A percentile compares a stretch with the other conserved stretches of the same genome.
Evolutionary conservation across 148 eudicot genomes (phyloP).

Genomic region (Nepenthes gracilis): DNA sequence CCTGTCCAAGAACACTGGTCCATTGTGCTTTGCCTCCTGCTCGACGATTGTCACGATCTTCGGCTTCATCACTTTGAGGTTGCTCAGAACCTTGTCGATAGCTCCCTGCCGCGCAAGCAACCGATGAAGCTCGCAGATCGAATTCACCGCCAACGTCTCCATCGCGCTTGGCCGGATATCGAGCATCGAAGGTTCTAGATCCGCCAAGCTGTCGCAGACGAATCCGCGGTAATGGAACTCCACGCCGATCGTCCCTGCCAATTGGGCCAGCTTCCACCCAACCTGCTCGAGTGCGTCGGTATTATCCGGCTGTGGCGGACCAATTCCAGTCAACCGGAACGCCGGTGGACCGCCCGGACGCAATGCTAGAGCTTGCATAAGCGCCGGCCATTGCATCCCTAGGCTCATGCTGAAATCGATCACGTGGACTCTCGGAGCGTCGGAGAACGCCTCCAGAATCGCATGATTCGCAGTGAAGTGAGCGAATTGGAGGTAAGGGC

Average conservation of each 20-base stretch:
- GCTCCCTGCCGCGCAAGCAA: conserved; percentile 45
- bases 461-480: conserved; percentile 96
- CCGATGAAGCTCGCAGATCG: conserved; percentile 70
- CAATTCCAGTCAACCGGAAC: conserved; percentile 71
- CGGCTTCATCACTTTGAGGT: conserved; percentile 50
- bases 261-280: conserved; percentile 74
- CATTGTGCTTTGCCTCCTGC: conserved; percentile 79
- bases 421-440: conserved; percentile 49
- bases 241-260: conserved; percentile 60
- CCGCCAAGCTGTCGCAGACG: conserved; percentile 57
- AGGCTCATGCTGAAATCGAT: conserved; percentile 85
- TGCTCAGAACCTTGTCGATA: conserved; percentile 49
- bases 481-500: conserved; percentile 83
- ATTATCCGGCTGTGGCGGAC: conserved; percentile 79
- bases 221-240: conserved; percentile 74
- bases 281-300: conserved; percentile 74
- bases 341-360: conserved; percentile 72
- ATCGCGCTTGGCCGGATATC: neutral
- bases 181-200: conserved; percentile 29
- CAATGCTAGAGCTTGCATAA: conserved; percentile 75
- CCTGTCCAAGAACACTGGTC: conserved; percentile 47
- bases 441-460: conserved; percentile 64
- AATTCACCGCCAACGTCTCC: conserved; percentile 60
- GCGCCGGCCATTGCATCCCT: conserved; percentile 96
- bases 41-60: conserved; percentile 70